These are phyloP conservation scores for Trebouxia sp. DNA, from an alignment of 139 green algal species.

Conservation along the genomic window DNA sequence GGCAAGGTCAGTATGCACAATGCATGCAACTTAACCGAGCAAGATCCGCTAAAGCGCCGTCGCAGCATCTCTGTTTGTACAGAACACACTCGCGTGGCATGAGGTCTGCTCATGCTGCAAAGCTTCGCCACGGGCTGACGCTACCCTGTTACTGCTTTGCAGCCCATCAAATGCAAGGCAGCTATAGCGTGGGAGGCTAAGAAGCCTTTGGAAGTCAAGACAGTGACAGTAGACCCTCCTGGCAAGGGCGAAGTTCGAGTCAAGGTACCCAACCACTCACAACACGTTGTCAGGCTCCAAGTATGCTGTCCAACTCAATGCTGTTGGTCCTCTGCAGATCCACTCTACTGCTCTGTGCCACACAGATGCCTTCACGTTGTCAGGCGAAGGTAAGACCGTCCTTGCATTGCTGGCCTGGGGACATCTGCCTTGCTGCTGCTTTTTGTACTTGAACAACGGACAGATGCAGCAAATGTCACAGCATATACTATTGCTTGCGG, in stretches of 20 bases:
- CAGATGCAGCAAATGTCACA: neutral
- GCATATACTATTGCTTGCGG: neutral
- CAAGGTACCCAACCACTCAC: conserved; percentile 50
- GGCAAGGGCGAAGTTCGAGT: conserved; percentile 89
- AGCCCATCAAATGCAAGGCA: conserved; percentile 91
- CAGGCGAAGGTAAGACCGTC: conserved; percentile 54
- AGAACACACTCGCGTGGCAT: too few relatives aligned
- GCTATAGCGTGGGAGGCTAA: conserved; percentile 89
- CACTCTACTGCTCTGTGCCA: conserved; percentile 92
- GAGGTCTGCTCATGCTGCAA: too few relatives aligned
- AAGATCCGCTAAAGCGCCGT: too few relatives aligned
- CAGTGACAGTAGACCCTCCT: conserved; percentile 86
- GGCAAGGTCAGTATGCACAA: neutral
- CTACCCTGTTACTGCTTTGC: conserved; percentile 1
- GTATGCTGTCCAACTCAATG: neutral
- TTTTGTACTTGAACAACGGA: too few relatives aligned
- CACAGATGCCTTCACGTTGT: conserved; percentile 94
- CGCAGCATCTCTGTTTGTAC: too few relatives aligned
- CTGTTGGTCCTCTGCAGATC: conserved; percentile 45
- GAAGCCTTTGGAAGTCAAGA: conserved; percentile 83
- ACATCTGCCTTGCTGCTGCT: too few relatives aligned
- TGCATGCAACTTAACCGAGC: conserved; percentile 17
- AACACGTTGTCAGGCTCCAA: neutral
- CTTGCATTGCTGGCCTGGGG: neutral
- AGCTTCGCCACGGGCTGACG: too few relatives aligned